Evolutionary conservation across 805 yeast genomes (phyloP).

Genomic region (Maudiozyma barnettii): DNA sequence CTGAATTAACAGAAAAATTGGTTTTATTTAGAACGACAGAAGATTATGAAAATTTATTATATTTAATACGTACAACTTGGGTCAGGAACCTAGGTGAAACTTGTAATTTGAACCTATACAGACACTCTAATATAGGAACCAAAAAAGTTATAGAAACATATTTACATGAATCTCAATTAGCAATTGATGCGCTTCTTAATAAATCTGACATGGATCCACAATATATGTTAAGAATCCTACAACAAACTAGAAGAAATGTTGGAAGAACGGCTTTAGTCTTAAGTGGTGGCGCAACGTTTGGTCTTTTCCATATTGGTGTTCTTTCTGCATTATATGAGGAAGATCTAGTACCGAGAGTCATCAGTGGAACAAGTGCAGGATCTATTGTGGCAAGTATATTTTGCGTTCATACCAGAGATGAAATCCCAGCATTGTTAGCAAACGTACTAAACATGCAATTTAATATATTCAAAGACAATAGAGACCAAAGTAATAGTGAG

Average conservation of each 20-base stretch:
- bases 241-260: constrained; percentile 81
- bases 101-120: constrained; percentile 69
- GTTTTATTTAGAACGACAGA: constrained; percentile 45
- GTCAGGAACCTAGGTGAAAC: constrained; percentile 77
- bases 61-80: constrained; percentile 77
- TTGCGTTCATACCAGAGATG: constrained; percentile 71
- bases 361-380: constrained; percentile 94
- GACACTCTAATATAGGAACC: constrained; percentile 78
- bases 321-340: constrained; percentile 66
- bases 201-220: constrained; percentile 47
- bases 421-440: constrained; percentile 46
- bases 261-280: constrained; percentile 93
- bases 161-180: constrained; percentile 61
- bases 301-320: constrained; percentile 87
- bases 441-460: constrained; percentile 37
- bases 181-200: constrained; percentile 20
- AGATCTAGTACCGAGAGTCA: constrained; percentile 71
- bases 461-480: constrained; percentile 50
- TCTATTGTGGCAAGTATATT: constrained; percentile 86
- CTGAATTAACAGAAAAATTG: constrained; percentile 44
- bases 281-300: constrained; percentile 94
- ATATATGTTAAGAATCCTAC: constrained; percentile 64
- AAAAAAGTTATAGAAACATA: constrained; percentile 76
- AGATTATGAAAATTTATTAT: constrained; percentile 55
- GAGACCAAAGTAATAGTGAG: constrained; percentile 41